These are phyloP conservation scores for Hypoxylon sp. DNA, from an alignment of 2,329 filamentous ascomycete genomes.

Conservation along the genomic window DNA sequence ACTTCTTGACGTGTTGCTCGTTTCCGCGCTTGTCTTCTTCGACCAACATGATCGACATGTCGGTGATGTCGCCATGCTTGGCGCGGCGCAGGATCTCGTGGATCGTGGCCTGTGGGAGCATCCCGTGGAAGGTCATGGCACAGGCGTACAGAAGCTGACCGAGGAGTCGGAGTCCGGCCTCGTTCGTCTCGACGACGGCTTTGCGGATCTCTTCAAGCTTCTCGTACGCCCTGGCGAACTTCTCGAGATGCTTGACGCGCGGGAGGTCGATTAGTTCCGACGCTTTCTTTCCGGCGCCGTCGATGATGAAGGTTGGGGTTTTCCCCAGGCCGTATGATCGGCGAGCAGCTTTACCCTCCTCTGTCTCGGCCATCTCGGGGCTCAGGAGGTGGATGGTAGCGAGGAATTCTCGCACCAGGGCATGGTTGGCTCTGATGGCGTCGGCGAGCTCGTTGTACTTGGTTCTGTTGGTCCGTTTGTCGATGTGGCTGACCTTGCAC, in stretches of 20 bases:
- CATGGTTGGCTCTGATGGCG: slow-evolving; percentile 1
- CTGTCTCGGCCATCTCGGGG: background rate
- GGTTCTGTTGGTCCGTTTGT: slow-evolving; percentile 19
- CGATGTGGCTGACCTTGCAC: background rate
- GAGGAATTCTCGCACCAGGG: slow-evolving; percentile 11
- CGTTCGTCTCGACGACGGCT: background rate
- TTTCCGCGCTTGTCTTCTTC: background rate
- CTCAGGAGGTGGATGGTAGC: slow-evolving; percentile 3
- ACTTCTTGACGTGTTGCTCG: background rate
- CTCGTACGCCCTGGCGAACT: background rate
- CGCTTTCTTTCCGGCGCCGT: background rate
- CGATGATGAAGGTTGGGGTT: slow-evolving; percentile 3
- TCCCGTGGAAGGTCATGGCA: no score
- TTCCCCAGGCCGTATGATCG: background rate
- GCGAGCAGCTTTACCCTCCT: background rate
- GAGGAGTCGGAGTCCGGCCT: background rate
- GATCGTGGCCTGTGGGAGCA: background rate
- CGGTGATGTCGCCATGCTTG: background rate
- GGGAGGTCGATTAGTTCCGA: background rate
- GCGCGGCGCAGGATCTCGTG: background rate
- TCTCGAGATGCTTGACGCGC: background rate
- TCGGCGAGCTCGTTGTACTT: slow-evolving; percentile 5
- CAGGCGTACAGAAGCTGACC: background rate
- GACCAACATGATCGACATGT: background rate
- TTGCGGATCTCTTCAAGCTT: slow-evolving; percentile 2